Conservation (phyloP, 2,329 filamentous ascomycete species). For the Neoscytalidium dimidiatum region DNA sequence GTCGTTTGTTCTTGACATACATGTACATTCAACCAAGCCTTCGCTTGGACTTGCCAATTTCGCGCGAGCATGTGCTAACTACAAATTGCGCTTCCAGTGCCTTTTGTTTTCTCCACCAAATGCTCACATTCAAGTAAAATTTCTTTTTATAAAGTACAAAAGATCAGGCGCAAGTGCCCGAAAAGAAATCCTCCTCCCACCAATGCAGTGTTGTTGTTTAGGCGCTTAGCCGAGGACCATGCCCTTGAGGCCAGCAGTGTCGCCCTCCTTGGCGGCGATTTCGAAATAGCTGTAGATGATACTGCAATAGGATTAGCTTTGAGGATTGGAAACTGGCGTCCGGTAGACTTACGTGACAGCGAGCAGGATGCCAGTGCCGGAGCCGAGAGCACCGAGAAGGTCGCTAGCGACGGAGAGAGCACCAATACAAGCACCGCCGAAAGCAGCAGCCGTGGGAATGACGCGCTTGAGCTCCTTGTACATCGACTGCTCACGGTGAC, state of each 20-base stretch:
- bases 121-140: slow-evolving; percentile 6
- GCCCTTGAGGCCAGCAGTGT: slow-evolving; percentile 76
- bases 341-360: slow-evolving; percentile 87
- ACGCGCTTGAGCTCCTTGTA: slow-evolving; percentile 99
- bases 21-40: slow-evolving; percentile 9
- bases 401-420: slow-evolving; percentile 94
- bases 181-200: not conserved
- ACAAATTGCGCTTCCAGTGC: slow-evolving; percentile 14
- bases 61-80: not conserved
- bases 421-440: slow-evolving; percentile 98
- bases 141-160: slow-evolving; percentile 18
- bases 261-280: slow-evolving; percentile 97
- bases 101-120: not conserved
- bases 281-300: slow-evolving; percentile 99
- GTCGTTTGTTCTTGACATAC: slow-evolving; percentile 7
- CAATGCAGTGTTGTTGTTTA: not conserved
- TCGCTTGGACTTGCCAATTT: not conserved
- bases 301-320: slow-evolving; percentile 49
- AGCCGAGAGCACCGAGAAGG: slow-evolving; percentile 92
- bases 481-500: slow-evolving; percentile 99
- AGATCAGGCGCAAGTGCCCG: not conserved
- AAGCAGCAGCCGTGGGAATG: slow-evolving; percentile 96
- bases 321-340: not conserved
- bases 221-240: slow-evolving; percentile 57
- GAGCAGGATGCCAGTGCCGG: slow-evolving; percentile 94